Evolutionary conservation across 2,329 filamentous ascomycete species (phyloP), one percentile per base, ranked within the genome.

Genomic region (Apiospora malaysiana): DNA sequence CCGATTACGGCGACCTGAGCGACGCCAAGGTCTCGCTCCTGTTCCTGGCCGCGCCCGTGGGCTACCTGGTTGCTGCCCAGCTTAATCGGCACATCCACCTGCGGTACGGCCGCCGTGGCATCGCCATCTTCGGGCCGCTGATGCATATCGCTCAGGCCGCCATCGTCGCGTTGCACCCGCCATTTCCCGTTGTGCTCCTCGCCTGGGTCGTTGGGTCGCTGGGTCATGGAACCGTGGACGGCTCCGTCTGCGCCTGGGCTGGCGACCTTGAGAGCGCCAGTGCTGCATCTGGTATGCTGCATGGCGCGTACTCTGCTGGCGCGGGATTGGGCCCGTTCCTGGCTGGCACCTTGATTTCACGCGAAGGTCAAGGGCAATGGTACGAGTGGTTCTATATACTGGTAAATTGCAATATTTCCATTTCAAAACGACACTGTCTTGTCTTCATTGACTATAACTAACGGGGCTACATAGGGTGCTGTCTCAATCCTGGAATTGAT

Each of bases 181-280:
- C 76, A 0, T 63, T 83, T 70, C 73, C 73, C 1, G 37, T 80
- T 0, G 71, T 83, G 2, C 69, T 84, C 8, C 67, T 76, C 4
- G 79, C 76, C 0, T 78, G 81, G 56, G 76, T 76, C 1, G 66
- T 80, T 0, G 78, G 79, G 0, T 81, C 79, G 0, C 72, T 84
- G 9, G 84, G 84, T 0, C 79, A 76, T 0, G 84, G 83, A 0
- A 71, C 85, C 2, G 69, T 85, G 0, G 84, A 86, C 73, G 83
- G 80, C 1, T 81, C 81, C 14, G 85, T 82, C 79, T 85, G 82
- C 68, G 82, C 84, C 0, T 85, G 83, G 83, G 83, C 79, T 0
- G 79, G 75, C 2, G 77, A 84, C 76, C 74, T 78, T 2, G 80
- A 78, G 45, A 9, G 25, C 21, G 80, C 81, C n/a, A 85, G 83